phyloP scores from a whole-genome alignment of 257 asterid genomes.

The Eustoma russellianum region DNA sequence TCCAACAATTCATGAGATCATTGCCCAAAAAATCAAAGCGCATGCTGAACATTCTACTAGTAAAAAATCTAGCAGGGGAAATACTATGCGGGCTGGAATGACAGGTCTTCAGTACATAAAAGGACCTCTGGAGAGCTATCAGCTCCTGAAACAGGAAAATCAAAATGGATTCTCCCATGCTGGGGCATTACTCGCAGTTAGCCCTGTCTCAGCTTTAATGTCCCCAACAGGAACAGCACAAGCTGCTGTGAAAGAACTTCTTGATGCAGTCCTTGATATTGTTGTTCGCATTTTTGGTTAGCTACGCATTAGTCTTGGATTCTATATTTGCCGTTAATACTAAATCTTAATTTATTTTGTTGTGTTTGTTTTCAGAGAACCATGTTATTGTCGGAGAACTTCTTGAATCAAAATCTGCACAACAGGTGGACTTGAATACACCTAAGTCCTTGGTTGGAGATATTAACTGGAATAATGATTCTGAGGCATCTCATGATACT shows the following conservation, averaged over 20 bases:
- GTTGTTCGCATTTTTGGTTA: conserved; percentile 79
- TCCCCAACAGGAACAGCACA: conserved; percentile 93
- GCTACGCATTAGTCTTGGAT: conserved; percentile 18
- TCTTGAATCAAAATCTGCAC: conserved; percentile 87
- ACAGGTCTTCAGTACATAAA: conserved; percentile 65
- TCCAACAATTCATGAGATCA: conserved; percentile 84
- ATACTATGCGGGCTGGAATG: conserved; percentile 41
- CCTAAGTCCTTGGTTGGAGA: conserved; percentile 73
- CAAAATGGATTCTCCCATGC: conserved; percentile 61
- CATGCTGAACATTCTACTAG: conserved; percentile 52
- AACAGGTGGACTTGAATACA: conserved; percentile 76
- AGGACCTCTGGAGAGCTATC: conserved; percentile 63
- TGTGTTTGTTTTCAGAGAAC: conserved; percentile 54
- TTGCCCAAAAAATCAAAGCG: conserved; percentile 74
- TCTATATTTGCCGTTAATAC: conserved; percentile 13
- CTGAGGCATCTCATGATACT: conserved; percentile 73
- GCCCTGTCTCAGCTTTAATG: conserved; percentile 93
- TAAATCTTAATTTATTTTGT: not conserved
- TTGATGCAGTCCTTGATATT: conserved; percentile 73
- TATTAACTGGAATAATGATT: conserved; percentile 68
- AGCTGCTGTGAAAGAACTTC: conserved; percentile 77
- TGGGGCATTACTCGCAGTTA: conserved; percentile 61
- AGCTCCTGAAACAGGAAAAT: conserved; percentile 52
- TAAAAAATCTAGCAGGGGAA: conserved; percentile 52
- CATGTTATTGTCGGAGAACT: conserved; percentile 98